Conservation (phyloP, 2,329 filamentous ascomycete species). For the Alternaria brassicae region DNA sequence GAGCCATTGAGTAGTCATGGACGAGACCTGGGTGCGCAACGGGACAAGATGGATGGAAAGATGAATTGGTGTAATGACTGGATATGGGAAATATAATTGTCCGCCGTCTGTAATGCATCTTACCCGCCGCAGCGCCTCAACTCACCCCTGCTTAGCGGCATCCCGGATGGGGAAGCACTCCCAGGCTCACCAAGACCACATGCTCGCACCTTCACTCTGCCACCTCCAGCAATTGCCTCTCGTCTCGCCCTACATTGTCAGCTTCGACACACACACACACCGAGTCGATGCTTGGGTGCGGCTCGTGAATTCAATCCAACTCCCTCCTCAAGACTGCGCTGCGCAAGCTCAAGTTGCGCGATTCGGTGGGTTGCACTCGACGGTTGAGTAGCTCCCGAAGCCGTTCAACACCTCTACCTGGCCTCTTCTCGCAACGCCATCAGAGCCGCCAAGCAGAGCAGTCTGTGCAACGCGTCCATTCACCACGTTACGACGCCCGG, state of each 20-base stretch:
- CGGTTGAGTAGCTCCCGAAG: constrained; percentile 28
- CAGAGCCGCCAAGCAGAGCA: constrained; percentile 9
- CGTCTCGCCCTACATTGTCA: constrained; percentile 14
- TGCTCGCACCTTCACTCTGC: constrained; percentile 30
- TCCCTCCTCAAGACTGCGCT: neutral
- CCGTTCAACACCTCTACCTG: constrained; percentile 30
- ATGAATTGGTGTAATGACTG: neutral
- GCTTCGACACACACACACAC: constrained; percentile 3
- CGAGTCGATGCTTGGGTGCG: constrained; percentile 3
- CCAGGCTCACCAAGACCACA: constrained; percentile 32
- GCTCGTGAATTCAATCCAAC: neutral
- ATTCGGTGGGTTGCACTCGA: constrained; percentile 17
- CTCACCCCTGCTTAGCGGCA: constrained; percentile 23
- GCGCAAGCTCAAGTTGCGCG: constrained; percentile 5
- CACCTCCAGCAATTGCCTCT: constrained; percentile 22
- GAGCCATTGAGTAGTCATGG: neutral
- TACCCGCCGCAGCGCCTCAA: constrained; percentile 5
- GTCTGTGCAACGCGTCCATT: constrained; percentile 18
- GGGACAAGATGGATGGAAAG: neutral
- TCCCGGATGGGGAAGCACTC: constrained; percentile 25
- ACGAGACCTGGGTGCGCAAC: neutral
- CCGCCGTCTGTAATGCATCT: neutral
- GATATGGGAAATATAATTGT: neutral
- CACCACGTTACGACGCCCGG: constrained; percentile 11
- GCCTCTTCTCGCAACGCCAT: constrained; percentile 28